Evolutionary conservation across 345 rosid species (phyloP).

Genomic region (Gossypium bickii): DNA sequence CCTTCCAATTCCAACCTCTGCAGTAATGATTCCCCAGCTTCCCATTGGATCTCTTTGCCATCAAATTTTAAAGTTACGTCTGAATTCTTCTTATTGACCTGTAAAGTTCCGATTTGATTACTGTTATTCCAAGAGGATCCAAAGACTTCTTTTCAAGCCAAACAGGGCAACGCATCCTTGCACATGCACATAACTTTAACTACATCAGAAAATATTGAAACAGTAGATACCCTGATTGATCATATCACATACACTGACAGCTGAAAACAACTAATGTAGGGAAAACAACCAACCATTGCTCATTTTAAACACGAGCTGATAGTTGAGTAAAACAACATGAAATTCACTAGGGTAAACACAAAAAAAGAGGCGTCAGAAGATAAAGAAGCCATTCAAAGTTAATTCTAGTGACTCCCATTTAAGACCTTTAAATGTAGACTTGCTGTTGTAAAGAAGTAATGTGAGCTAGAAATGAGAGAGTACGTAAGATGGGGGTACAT

Average conservation of each 20-base stretch:
- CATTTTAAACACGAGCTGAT: not conserved
- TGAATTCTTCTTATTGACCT: slow-evolving; percentile 49
- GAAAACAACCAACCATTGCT: not conserved
- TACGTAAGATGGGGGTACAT: not conserved
- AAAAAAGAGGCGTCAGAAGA: not conserved
- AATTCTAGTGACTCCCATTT: not conserved
- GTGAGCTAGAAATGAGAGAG: not conserved
- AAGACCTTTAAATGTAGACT: not conserved
- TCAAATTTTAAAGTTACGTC: slow-evolving; percentile 38
- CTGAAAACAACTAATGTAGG: not conserved
- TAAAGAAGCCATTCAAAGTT: not conserved
- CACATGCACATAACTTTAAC: not conserved
- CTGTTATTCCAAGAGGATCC: not conserved
- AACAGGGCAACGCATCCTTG: not conserved
- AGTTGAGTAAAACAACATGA: not conserved
- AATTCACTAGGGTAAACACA: not conserved
- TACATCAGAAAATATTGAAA: not conserved
- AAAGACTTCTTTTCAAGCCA: not conserved
- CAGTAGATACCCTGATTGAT: not conserved
- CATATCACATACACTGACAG: no score
- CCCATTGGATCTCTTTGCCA: slow-evolving; percentile 53
- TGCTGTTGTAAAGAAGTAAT: not conserved
- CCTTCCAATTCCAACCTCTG: slow-evolving; percentile 60
- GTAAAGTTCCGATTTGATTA: slow-evolving; percentile 21
- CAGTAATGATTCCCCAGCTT: slow-evolving; percentile 63